Evolutionary conservation across 768 basidiomycete genomes (phyloP).

Genomic region (Lactifluus hygrophoroides): DNA sequence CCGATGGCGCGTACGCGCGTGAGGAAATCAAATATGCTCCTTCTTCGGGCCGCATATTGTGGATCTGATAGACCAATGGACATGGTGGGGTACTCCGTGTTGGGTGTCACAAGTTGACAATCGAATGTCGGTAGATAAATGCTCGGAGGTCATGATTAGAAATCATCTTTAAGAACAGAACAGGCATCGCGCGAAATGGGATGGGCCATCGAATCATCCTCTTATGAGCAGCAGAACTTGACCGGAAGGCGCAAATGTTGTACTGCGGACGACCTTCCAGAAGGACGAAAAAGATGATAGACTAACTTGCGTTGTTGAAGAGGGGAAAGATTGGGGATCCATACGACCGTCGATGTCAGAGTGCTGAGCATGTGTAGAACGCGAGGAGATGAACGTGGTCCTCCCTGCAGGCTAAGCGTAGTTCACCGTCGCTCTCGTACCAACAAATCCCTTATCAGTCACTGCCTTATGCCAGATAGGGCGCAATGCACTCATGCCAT

Average conservation of each 20-base stretch:
- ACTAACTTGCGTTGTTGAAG: background rate
- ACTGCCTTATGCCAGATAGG: background rate
- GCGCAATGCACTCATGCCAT: background rate
- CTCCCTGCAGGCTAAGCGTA: background rate
- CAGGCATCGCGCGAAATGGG: background rate
- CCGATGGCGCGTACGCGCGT: constrained; percentile 57
- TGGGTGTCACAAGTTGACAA: background rate
- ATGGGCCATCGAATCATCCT: background rate
- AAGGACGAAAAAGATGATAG: background rate
- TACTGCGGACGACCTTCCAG: background rate
- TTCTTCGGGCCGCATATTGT: constrained; percentile 29
- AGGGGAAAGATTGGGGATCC: background rate
- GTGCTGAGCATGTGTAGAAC: background rate
- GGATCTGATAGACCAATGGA: constrained; percentile 47
- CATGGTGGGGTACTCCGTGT: background rate
- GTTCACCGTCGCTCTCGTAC: too few relatives aligned
- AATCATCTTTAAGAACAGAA: background rate
- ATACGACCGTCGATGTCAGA: background rate
- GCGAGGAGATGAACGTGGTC: background rate
- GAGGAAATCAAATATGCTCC: constrained; percentile 48
- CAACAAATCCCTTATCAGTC: background rate
- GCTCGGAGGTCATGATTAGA: background rate
- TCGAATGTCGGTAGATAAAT: background rate
- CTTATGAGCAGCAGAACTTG: background rate
- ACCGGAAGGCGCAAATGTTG: background rate